Evolutionary conservation across 2,329 filamentous ascomycete species (phyloP), one percentile per base, ranked within the genome.

Genomic region (Aspergillus japonicus): DNA sequence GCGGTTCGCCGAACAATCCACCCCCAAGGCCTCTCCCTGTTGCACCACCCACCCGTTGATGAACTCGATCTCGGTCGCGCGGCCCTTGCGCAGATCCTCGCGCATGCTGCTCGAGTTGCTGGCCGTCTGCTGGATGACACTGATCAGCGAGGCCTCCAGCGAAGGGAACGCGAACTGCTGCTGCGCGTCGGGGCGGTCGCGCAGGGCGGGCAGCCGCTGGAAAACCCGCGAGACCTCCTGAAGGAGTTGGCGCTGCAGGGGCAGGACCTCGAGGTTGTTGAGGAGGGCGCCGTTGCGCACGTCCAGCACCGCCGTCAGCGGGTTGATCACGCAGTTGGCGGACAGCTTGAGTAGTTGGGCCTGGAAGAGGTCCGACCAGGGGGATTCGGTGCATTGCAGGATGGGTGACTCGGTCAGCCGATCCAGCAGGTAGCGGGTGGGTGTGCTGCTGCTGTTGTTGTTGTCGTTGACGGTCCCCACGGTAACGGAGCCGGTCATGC

Each of bases 71-170:
- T 57, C 55, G 5, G 55, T 57, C 7, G 48, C 33, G 16, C 55
- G 48, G 12, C 49, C 48, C n/a, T 50, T 50, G 12, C 49, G 55
- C 16, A 57, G 26, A 57, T 57, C 55, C 19, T 57, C 55, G 29
- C 55, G 49, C 55, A 57, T 57, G 29, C 55, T 57, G 35, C 55
- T 57, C 23, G 55, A 57, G 26, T 57, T 57, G n/a, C 48, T 33
- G 11, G 55, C 55, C 11, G 55, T 57, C 23, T 57, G 50, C 49
- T 52, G 35, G 12, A 52, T 57, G 0, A 42, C 51, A 31, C 26
- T 47, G 11, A 52, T 35, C 14, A 57, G 31, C 8, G 48, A 39
- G 14, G 50, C 39, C 49, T 57, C 55, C 3, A 57, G 35, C 21
- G 33, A 29, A 4, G 35, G 11, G 3, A 47, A 21, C 2, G 55